Conservation (phyloP, 139 green algal species). For the Tetraselmis chui region DNA sequence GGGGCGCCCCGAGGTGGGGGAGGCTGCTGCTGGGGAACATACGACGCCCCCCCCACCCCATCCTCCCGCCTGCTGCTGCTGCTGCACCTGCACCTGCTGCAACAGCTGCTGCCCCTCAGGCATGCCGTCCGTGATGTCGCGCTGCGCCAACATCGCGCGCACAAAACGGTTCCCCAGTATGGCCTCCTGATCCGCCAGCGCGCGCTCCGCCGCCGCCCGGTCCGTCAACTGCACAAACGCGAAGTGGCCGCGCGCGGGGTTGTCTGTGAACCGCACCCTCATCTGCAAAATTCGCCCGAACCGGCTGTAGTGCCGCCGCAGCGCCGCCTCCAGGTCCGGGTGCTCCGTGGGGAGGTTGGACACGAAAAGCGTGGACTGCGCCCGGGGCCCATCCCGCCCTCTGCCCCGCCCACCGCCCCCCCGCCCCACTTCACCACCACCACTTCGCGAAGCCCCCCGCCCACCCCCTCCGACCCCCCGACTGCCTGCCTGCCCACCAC, state of each 20-base stretch:
- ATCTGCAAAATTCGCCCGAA: constrained; percentile 22
- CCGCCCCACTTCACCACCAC: too few relatives aligned
- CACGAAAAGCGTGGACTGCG: constrained; percentile 25
- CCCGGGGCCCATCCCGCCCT: background rate
- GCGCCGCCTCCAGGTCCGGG: background rate
- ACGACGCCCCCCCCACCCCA: too few relatives aligned
- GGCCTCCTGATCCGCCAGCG: constrained; percentile 17
- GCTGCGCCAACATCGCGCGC: constrained; percentile 12
- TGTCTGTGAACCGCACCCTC: background rate
- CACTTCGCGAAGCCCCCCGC: too few relatives aligned
- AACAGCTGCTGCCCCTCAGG: background rate
- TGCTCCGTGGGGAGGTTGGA: constrained; percentile 12
- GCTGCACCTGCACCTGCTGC: too few relatives aligned
- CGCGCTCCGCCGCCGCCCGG: constrained; percentile 10
- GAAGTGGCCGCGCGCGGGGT: background rate
- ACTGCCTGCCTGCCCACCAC: background rate
- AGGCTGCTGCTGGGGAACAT: background rate
- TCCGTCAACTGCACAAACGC: constrained; percentile 22
- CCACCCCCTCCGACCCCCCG: too few relatives aligned
- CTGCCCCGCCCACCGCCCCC: background rate
- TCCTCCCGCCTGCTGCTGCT: too few relatives aligned
- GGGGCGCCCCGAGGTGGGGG: too few relatives aligned
- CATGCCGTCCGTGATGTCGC: background rate
- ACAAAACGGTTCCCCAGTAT: constrained; percentile 31
- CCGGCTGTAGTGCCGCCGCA: constrained; percentile 22